Base-by-base conservation (phyloP, 2,329 filamentous ascomycete genomes). In the Ophiostoma himal-ulmi region DNA sequence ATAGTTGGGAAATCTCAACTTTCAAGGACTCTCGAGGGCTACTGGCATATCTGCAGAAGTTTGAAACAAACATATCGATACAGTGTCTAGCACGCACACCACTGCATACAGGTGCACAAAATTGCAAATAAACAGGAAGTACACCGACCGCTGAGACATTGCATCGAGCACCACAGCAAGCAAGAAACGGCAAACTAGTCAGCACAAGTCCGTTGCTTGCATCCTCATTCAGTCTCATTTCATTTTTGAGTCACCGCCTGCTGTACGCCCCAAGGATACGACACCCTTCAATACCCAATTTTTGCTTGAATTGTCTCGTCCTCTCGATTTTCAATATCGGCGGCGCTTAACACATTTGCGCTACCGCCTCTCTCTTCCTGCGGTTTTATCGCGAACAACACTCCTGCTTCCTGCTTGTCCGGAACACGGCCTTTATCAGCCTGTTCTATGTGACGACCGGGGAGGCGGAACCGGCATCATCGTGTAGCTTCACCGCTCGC, bases 361-460 rank as follows among this genome's bases (percentile, higher is more conserved):
- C 60, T n/a, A 17, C 34, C 10, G 39, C 67, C 3, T 37, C 34
- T 37, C 8, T 39, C 37, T 48, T 48, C 22, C 44, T 54, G 44
- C 60, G 39, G 26, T 3, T n/a, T 60, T 20, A 30, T 36, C 41
- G 11, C n/a, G 44, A n/a, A 36, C 44, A 52, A 41, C 65, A 60
- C 48, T 48, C 39, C 36, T 54, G 22, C 68, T 71, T 67, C 69
- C 60, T 70, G 57, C 68, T 70, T 68, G 41, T 69, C 39, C 57
- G 30, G 69, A 54, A 69, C 68, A 68, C 71, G 71, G 65, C 67
- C 68, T 60, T 52, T 65, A 68, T 13, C 69, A 76, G 72, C 73
- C 73, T 74, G 75, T 77, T 77, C 76, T 76, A 78, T 79, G 78
- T 78, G 75, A 81, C 79, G 79, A 77, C 78, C 74, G 74, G 77